phyloP scores from a whole-genome alignment of 306 rosid species.

The Castanea sativa region DNA sequence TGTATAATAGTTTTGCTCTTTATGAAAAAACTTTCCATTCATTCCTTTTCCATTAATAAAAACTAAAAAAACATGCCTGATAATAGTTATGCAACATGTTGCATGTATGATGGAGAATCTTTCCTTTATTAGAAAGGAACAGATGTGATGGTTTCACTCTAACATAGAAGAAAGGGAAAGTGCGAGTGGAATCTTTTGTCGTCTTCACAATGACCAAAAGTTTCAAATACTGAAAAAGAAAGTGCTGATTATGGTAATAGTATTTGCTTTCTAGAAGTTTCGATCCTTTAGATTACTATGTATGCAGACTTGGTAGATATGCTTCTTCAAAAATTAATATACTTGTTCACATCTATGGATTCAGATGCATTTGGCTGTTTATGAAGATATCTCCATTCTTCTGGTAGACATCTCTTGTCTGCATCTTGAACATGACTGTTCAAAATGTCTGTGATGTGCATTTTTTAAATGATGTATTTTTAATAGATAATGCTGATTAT shows the following conservation, averaged over 20 bases:
- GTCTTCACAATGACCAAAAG: neutral
- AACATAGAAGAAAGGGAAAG: neutral
- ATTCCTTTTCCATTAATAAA: too few species aligned
- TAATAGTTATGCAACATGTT: neutral
- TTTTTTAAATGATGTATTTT: neutral
- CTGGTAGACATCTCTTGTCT: neutral
- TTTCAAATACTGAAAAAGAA: neutral
- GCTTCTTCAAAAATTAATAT: neutral
- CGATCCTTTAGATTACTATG: neutral
- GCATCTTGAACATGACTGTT: neutral
- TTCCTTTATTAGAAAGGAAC: neutral
- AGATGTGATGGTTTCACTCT: neutral
- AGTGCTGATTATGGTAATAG: neutral
- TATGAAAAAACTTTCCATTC: neutral
- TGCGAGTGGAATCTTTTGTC: neutral
- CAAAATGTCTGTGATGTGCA: neutral
- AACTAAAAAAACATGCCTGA: too few species aligned
- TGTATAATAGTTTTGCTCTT: neutral
- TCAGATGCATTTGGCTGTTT: neutral
- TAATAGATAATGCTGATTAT: neutral
- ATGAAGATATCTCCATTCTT: neutral
- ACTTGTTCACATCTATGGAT: neutral
- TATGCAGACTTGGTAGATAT: neutral
- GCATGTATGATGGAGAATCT: neutral
- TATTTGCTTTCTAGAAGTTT: neutral